A percentile compares a stretch with the other conserved stretches of the same genome.
Evolutionary conservation across 805 yeast genomes (phyloP).

Genomic region (Cyberlindnera veronae): DNA sequence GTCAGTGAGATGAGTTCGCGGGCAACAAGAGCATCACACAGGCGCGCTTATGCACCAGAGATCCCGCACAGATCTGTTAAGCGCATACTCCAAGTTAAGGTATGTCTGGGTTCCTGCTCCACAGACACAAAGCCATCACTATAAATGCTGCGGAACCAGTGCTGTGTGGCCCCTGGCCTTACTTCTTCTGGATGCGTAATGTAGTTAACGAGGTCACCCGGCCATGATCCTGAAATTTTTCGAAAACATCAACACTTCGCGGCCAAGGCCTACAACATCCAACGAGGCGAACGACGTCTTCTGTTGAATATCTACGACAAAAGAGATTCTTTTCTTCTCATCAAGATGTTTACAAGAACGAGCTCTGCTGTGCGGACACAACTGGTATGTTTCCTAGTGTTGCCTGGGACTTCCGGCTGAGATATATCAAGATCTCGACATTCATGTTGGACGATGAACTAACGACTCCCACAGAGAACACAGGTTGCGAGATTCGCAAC

Average conservation of each 20-base stretch:
- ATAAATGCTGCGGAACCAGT: too few relatives aligned
- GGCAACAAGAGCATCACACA: too few relatives aligned
- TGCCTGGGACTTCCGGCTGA: not conserved
- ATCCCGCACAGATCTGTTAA: too few relatives aligned
- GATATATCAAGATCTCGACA: not conserved
- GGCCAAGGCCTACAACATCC: not conserved
- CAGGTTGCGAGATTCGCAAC: slow-evolving; percentile 24
- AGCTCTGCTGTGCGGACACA: slow-evolving; percentile 6
- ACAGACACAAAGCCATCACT: too few relatives aligned
- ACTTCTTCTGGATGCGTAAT: not conserved
- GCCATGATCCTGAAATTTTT: not conserved
- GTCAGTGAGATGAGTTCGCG: too few relatives aligned
- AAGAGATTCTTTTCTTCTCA: too few relatives aligned
- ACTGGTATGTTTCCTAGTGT: slow-evolving; percentile 6
- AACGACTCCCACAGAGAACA: slow-evolving; percentile 17
- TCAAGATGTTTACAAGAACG: slow-evolving; percentile 10
- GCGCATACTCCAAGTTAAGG: too few relatives aligned
- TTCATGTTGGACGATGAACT: slow-evolving; percentile 1
- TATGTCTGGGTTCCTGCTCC: too few relatives aligned
- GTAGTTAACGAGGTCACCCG: not conserved
- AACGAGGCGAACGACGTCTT: not conserved
- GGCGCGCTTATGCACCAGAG: too few relatives aligned
- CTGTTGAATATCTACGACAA: too few relatives aligned
- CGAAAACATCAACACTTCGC: not conserved
- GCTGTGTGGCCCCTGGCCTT: too few relatives aligned